Evolutionary conservation across 371 early-diverging fungal species (phyloP).

Genomic region (Nosema granulosis): DNA sequence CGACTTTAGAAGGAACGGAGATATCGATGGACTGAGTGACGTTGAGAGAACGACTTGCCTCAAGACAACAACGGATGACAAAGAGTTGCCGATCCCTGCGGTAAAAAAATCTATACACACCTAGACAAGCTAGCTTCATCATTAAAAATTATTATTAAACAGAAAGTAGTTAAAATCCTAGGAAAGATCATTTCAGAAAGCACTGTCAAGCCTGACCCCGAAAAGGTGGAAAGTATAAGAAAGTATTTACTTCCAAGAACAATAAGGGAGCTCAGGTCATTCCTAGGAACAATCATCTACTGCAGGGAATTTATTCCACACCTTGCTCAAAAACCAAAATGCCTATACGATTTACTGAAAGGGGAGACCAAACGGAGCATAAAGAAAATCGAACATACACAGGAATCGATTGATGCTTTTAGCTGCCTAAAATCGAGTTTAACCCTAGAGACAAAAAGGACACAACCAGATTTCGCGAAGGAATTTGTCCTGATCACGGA

Average conservation of each 20-base stretch:
- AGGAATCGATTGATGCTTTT: not conserved
- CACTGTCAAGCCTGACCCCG: not conserved
- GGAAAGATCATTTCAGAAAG: not conserved
- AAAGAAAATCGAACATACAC: not conserved
- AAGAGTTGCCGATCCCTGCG: no score
- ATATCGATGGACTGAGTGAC: no score
- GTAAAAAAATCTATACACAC: no score
- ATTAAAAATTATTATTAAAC: no score
- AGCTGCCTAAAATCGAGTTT: no score
- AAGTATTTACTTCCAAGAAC: not conserved
- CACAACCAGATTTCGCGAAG: slow-evolving; percentile 38
- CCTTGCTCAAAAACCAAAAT: not conserved
- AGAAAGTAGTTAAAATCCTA: not conserved
- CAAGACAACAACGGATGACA: no score
- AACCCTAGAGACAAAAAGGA: no score
- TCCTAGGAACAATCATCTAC: not conserved
- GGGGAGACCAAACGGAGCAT: not conserved
- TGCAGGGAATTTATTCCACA: not conserved
- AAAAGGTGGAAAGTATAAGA: not conserved
- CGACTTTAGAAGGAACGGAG: no score
- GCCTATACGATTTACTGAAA: not conserved
- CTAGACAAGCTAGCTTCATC: no score
- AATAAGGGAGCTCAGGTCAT: not conserved
- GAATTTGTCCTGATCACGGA: slow-evolving; percentile 46
- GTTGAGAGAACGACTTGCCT: no score